phyloP scores from a whole-genome alignment of 345 rosid species.

The Citrus reticulata region DNA sequence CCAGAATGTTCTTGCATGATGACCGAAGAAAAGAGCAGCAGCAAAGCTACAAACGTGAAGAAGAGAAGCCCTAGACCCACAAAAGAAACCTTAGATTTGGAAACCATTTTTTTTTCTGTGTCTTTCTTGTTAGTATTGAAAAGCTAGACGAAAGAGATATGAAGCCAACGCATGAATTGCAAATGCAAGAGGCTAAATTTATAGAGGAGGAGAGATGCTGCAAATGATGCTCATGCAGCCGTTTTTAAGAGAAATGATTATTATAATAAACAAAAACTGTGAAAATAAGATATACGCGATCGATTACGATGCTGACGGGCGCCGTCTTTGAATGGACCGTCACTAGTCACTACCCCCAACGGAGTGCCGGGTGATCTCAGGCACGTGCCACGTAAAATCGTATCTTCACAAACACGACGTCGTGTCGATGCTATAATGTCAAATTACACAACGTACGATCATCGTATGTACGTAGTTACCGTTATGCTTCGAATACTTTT shows the following conservation, averaged over 20 bases:
- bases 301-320: slow-evolving; percentile 30
- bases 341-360: slow-evolving; percentile 12
- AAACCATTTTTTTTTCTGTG: slow-evolving; percentile 1
- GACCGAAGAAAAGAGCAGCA: slow-evolving; percentile 29
- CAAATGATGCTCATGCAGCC: slow-evolving; percentile 63
- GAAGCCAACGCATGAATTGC: background rate
- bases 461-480: background rate
- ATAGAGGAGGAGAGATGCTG: slow-evolving; percentile 19
- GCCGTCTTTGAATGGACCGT: slow-evolving; percentile 28
- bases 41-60: background rate
- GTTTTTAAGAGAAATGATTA: slow-evolving; percentile 36
- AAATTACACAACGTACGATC: slow-evolving; percentile 22
- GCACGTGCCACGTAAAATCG: slow-evolving; percentile 9
- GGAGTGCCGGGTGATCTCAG: background rate
- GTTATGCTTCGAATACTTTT: slow-evolving; percentile 1
- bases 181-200: slow-evolving; percentile 12
- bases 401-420: background rate
- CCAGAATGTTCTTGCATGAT: slow-evolving; percentile 37
- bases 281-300: background rate
- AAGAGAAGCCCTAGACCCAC: background rate
- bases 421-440: slow-evolving; percentile 1
- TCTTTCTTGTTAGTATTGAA: too few relatives aligned
- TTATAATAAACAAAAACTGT: background rate
- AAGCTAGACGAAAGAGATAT: background rate
- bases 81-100: slow-evolving; percentile 4